Evolutionary conservation across 495 filamentous ascomycete genomes (phyloP), one percentile per base, ranked within the genome.

Genomic region (Collariella sp.): DNA sequence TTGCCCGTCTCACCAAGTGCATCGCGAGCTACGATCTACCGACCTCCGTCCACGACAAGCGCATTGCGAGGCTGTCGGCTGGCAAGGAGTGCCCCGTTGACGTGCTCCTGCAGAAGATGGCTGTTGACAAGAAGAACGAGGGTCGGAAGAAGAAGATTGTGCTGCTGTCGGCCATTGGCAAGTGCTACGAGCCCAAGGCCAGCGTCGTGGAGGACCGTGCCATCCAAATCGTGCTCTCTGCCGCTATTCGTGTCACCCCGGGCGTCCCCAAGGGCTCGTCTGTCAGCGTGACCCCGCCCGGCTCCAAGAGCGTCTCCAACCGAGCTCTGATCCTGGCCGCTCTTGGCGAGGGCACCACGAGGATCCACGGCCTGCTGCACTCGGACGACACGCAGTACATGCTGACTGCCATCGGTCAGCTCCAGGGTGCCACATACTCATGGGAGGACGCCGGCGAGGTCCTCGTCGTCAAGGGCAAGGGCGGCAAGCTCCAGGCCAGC

Each of bases 301-400:
- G 93, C 33, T 97, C 94, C 13, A 99, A 99, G 76, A 96, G 91
- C 68, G 87, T 99, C 49, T 97, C 93, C 1, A 99, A 99, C 72
- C 83, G 93, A 45, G 90, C 93, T 38, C 78, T 99, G 40, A 83
- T 97, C 24, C 77, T 99, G 55, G 93, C 93, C 46, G 94, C 93
- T 2, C 83, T 99, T 15, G 90, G 89, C 3, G 81, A 85, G 42
- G 93, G 93, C 33, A 83, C 83, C 20, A 96, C 89, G 62, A 83
- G 88, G 22, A 84, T 99, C 62, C 87, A 79, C 65, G 96, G 96
- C 57, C 77, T 99, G 16, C 77, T 99, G 11, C 90, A 96, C 70
- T 97, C 93, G 2, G 93, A 96, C 63, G 93, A 99, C 65, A 96
- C 90, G 3, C 89, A 96, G 68, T 88, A 87, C 69, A 99, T 97